phyloP scores from a whole-genome alignment of 768 basidiomycete genomes.

The Pleurotus eryngii region DNA sequence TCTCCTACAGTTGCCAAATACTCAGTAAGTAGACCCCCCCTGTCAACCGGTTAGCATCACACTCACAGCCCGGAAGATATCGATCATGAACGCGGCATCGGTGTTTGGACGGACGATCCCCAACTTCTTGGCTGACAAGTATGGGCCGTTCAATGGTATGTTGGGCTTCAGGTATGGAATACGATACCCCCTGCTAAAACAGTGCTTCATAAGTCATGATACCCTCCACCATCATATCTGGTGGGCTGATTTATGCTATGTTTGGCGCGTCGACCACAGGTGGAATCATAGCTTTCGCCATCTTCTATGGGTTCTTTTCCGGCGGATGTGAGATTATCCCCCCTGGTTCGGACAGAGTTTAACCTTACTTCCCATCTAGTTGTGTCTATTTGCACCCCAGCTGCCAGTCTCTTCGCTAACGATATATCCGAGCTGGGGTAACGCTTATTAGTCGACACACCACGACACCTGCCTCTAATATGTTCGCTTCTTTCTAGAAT shows the following conservation, averaged over 20 bases:
- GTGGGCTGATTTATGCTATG: constrained; percentile 46
- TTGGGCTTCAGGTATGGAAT: not conserved
- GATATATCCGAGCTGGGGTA: constrained; percentile 47
- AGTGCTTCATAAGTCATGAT: constrained; percentile 36
- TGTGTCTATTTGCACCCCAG: constrained; percentile 37
- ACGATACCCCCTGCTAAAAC: constrained; percentile 1
- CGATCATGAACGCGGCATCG: constrained; percentile 50
- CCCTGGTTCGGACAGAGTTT: not conserved
- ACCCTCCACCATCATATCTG: constrained; percentile 36
- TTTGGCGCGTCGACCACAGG: constrained; percentile 40
- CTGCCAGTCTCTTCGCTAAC: constrained; percentile 33
- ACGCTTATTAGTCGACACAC: constrained; percentile 8
- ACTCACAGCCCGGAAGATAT: constrained; percentile 30
- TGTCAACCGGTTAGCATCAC: not conserved
- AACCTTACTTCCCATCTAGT: constrained; percentile 21
- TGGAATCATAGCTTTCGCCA: constrained; percentile 41
- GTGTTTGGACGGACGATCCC: constrained; percentile 60
- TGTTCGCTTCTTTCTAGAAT: constrained; percentile 24
- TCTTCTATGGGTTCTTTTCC: constrained; percentile 55
- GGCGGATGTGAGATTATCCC: constrained; percentile 40
- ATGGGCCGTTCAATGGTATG: constrained; percentile 49
- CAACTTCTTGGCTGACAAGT: constrained; percentile 47
- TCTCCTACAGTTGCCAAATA: constrained; percentile 39
- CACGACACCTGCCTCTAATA: not conserved
- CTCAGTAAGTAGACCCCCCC: constrained; percentile 28